Evolutionary conservation across 306 rosid genomes (phyloP).

Genomic region (Rubus idaeus): DNA sequence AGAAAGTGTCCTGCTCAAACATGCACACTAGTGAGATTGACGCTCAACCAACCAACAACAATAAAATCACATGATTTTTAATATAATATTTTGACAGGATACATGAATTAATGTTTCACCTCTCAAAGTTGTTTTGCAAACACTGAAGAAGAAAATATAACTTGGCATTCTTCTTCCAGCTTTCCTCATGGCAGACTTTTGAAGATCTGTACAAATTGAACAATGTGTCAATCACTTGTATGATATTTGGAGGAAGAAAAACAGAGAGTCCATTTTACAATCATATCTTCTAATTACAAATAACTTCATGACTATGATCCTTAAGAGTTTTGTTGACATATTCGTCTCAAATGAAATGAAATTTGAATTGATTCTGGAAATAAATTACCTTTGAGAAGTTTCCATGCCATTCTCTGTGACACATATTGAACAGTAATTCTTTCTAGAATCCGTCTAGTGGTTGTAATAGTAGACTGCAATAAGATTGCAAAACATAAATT

Average conservation of each 20-base stretch:
- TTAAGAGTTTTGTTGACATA: background rate
- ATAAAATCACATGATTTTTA: background rate
- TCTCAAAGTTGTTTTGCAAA: constrained; percentile 72
- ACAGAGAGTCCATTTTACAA: background rate
- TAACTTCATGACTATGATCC: constrained; percentile 4
- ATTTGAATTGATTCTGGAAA: background rate
- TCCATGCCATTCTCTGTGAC: constrained; percentile 81
- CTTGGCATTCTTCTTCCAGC: constrained; percentile 67
- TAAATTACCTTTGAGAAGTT: constrained; percentile 69
- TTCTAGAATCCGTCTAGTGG: constrained; percentile 80
- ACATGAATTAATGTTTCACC: constrained; percentile 37
- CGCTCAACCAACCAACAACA: constrained; percentile 12
- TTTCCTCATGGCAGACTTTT: constrained; percentile 70
- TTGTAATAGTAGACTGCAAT: constrained; percentile 62
- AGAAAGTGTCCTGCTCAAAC: constrained; percentile 54
- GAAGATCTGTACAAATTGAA: constrained; percentile 48
- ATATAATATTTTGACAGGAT: background rate
- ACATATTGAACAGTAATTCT: constrained; percentile 57
- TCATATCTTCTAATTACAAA: background rate
- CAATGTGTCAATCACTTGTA: background rate
- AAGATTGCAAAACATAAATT: constrained; percentile 25
- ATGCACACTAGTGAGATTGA: constrained; percentile 22
- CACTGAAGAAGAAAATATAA: constrained; percentile 49
- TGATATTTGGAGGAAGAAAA: constrained; percentile 3
- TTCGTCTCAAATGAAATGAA: background rate